These are phyloP conservation scores for Fonsecaea multimorphosa DNA, from an alignment of 2,329 filamentous ascomycete species.

Conservation along the genomic window DNA sequence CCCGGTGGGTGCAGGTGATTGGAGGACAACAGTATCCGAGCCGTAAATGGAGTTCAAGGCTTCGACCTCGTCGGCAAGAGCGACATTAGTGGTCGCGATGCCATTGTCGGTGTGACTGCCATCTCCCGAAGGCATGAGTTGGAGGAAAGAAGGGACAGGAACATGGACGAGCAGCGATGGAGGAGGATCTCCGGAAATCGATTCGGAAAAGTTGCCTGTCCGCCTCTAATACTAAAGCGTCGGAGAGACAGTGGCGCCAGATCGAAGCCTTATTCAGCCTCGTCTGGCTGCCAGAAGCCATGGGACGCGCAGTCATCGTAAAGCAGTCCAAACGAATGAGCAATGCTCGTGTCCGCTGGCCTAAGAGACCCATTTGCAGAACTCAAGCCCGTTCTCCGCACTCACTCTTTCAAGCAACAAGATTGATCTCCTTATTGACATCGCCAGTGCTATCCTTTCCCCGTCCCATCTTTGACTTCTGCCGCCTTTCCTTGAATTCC, in stretches of 20 bases:
- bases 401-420: conserved; percentile 2
- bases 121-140: conserved; percentile 30
- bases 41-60: conserved; percentile 66
- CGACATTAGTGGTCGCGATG: conserved; percentile 41
- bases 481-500: neutral
- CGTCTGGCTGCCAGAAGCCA: neutral
- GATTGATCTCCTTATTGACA: conserved; percentile 4
- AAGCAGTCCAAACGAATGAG: neutral
- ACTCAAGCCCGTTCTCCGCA: neutral
- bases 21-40: conserved; percentile 44
- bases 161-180: neutral
- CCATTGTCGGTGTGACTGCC: neutral
- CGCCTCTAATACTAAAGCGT: neutral
- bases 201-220: conserved; percentile 15
- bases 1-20: conserved; percentile 17
- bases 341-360: neutral
- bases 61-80: conserved; percentile 55
- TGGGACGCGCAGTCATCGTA: neutral
- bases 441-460: neutral
- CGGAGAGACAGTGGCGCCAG: neutral
- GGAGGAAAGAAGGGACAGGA: neutral
- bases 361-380: neutral
- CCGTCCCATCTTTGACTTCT: neutral
- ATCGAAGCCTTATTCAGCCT: conserved; percentile 5
- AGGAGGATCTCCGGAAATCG: neutral